Evolutionary conservation across 495 filamentous ascomycete species (phyloP).

Genomic region (Penicillium angulare): DNA sequence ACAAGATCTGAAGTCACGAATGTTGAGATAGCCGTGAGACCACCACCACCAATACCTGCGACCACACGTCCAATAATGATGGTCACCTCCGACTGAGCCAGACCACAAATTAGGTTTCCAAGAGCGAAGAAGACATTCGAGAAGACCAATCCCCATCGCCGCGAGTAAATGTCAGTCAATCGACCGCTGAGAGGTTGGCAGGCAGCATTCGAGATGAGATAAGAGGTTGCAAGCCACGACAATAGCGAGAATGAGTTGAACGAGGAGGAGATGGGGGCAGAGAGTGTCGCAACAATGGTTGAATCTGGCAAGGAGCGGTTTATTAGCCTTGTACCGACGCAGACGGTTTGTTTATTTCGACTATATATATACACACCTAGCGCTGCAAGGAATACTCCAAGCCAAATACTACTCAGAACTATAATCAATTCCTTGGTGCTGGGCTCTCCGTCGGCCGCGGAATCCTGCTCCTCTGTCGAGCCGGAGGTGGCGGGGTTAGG

Average conservation of each 20-base stretch:
- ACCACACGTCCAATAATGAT: conserved; percentile 82
- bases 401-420: conserved; percentile 55
- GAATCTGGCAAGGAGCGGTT: conserved; percentile 48
- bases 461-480: conserved; percentile 19
- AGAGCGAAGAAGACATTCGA: conserved; percentile 76
- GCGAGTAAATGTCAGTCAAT: conserved; percentile 84
- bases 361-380: conserved; percentile 44
- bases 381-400: conserved; percentile 82
- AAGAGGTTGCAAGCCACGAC: conserved; percentile 88
- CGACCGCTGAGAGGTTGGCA: conserved; percentile 82
- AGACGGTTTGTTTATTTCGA: background rate
- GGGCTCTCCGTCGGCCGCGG: conserved; percentile 35
- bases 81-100: conserved; percentile 63
- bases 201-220: conserved; percentile 87
- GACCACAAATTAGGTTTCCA: conserved; percentile 83
- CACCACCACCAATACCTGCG: conserved; percentile 83
- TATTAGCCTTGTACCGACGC: background rate
- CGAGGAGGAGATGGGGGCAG: conserved; percentile 79
- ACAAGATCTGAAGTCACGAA: conserved; percentile 82
- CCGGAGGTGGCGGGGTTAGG: conserved; percentile 13
- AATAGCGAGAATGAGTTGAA: conserved; percentile 82
- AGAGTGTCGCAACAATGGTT: conserved; percentile 82
- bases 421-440: conserved; percentile 43
- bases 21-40: conserved; percentile 76
- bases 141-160: conserved; percentile 72